Evolutionary conservation across 2,329 filamentous ascomycete species (phyloP), one percentile per base, ranked within the genome.

Genomic region (Grosmannia penicillata): DNA sequence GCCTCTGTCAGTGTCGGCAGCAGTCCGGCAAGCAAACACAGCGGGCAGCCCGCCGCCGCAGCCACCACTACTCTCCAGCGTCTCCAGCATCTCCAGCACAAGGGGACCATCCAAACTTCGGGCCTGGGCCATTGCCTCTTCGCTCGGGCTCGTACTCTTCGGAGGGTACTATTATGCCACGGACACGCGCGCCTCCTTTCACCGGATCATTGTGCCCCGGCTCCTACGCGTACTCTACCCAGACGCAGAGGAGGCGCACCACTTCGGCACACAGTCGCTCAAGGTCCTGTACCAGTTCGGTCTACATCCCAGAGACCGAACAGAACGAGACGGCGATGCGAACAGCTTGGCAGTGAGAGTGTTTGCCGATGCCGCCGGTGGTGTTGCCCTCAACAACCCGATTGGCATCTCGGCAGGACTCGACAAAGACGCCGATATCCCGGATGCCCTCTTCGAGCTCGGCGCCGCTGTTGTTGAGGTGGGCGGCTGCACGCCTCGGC

Each of bases 341-440:
- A 49, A 54, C 14, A 55, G 53, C 4, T 49, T 70, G 24, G 54
- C 57, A 8, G 52, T 65, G 13, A 53, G 53, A 11, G 78, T 96
- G 17, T 95, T 93, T 54, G 25, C 14, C 14, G 17, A 10, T 3
- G 8, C 26, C 3, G 29, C 36, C 8, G 29, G 13, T 28, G 85
- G 82, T 26, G 72, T 80, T 44, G 68, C 63, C 4, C 61, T 98
- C 33, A 66, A 72, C 50, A 96, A 95, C 59, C 91, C 91, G 2
- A 77, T 98, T 50, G 91, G 82, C 40, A 94, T 93, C 45, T 93
- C 85, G n/a, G 91, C 85, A 6, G 91, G 91, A 9, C 75, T 98
- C 31, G 91, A 96, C 64, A 96, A 98, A 66, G 74, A 93, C 53
- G 91, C 79, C 38, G 84, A 94, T 45, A 78, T 96, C 38, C 82